Percentiles rank a stretch among this genome's conserved stretches.
Conservation (phyloP, 306 rosid genomes). For the Prunus davidiana region DNA sequence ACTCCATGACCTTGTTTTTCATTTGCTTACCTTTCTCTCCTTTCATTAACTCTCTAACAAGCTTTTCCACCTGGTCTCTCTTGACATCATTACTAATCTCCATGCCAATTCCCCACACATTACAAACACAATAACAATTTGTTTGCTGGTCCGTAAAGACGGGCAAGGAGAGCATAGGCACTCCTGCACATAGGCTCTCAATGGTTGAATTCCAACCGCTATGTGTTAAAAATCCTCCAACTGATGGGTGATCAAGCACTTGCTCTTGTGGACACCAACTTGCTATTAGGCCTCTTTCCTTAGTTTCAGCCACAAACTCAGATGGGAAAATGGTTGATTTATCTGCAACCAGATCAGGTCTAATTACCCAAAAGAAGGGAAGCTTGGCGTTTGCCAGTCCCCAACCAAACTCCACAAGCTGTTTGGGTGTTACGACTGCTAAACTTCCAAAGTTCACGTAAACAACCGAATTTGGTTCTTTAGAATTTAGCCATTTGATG, state of each 20-base stretch:
- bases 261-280: constrained; percentile 24
- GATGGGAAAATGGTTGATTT: not conserved
- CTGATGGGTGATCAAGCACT: constrained; percentile 7
- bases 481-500: constrained; percentile 10
- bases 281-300: constrained; percentile 13
- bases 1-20: not conserved
- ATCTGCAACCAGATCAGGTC: constrained; percentile 2
- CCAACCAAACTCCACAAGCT: constrained; percentile 8
- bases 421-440: not conserved
- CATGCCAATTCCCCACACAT: not conserved
- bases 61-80: constrained; percentile 1
- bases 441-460: constrained; percentile 22
- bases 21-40: not conserved
- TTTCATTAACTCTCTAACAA: not conserved
- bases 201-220: constrained; percentile 19
- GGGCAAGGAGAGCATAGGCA: not conserved
- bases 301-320: not conserved
- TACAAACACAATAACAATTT: not conserved
- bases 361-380: constrained; percentile 16
- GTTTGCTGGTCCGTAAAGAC: not conserved
- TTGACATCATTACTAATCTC: not conserved
- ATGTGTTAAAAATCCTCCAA: constrained; percentile 13
- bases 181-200: constrained; percentile 6
- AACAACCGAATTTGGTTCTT: constrained; percentile 5
- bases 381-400: constrained; percentile 19